Evolutionary conservation across 2,329 filamentous ascomycete genomes (phyloP).

Genomic region (Chlorencoelia australis): DNA sequence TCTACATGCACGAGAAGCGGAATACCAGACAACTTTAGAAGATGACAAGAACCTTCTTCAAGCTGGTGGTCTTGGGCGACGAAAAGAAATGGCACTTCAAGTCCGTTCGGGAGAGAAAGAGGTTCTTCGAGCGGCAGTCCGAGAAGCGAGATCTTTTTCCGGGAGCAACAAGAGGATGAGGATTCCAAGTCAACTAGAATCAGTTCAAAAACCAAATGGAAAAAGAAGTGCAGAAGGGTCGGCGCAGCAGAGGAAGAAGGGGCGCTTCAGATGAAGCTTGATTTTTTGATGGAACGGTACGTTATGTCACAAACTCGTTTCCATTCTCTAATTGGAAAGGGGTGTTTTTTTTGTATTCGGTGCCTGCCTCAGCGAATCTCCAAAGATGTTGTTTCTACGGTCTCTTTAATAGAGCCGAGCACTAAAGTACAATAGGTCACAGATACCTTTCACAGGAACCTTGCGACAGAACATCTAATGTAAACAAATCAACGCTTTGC

Average conservation of each 20-base stretch:
- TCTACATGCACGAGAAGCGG: slow-evolving; percentile 30
- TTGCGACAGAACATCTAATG: slow-evolving; percentile 16
- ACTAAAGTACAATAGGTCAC: slow-evolving; percentile 25
- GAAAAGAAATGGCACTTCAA: slow-evolving; percentile 43
- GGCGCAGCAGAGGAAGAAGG: slow-evolving; percentile 14
- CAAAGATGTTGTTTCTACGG: too few relatives aligned
- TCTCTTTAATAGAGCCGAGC: too few relatives aligned
- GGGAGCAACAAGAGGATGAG: slow-evolving; percentile 28
- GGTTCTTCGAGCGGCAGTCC: slow-evolving; percentile 40
- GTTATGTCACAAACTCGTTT: too few relatives aligned
- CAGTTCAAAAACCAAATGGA: slow-evolving; percentile 2
- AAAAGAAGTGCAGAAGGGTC: slow-evolving; percentile 17
- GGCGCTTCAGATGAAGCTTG: slow-evolving; percentile 13
- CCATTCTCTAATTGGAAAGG: too few relatives aligned
- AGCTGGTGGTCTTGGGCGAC: slow-evolving; percentile 23
- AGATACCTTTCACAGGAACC: slow-evolving; percentile 7
- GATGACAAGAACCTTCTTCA: slow-evolving; percentile 36
- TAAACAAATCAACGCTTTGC: slow-evolving; percentile 19
- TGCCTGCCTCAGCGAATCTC: too few relatives aligned
- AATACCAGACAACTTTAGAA: slow-evolving; percentile 44
- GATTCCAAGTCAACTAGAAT: slow-evolving; percentile 1
- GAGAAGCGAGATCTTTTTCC: slow-evolving; percentile 26
- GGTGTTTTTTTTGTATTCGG: too few relatives aligned
- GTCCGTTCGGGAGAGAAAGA: slow-evolving; percentile 56
- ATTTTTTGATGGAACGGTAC: too few relatives aligned